Conservation (phyloP, 1,139 yeast species). For the Torulaspora globosa region DNA sequence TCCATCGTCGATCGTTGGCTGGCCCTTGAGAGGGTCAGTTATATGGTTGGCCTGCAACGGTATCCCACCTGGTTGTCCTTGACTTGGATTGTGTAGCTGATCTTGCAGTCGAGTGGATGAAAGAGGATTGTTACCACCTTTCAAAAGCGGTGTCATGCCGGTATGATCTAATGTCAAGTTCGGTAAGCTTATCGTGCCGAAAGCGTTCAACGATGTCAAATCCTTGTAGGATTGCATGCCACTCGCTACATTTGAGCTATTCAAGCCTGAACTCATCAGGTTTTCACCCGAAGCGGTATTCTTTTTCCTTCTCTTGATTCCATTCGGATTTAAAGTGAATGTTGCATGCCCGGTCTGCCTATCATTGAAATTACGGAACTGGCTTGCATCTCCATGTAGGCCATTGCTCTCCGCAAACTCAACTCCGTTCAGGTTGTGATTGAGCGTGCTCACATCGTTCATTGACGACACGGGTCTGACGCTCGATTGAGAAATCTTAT, state of each 20-base stretch:
- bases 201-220: conserved; percentile 16
- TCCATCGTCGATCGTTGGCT: not conserved
- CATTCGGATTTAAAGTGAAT: conserved; percentile 34
- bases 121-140: conserved; percentile 9
- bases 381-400: conserved; percentile 1
- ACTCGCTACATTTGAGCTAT: conserved; percentile 10
- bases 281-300: conserved; percentile 4
- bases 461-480: conserved; percentile 1
- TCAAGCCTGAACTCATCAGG: conserved; percentile 5
- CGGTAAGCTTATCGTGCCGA: conserved; percentile 24
- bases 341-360: conserved; percentile 14
- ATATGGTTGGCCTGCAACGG: not conserved
- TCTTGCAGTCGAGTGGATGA: conserved; percentile 9
- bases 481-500: conserved; percentile 1
- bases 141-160: conserved; percentile 17
- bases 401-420: conserved; percentile 5
- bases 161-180: conserved; percentile 20
- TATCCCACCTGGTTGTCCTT: not conserved
- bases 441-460: conserved; percentile 3
- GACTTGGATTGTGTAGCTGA: conserved; percentile 4
- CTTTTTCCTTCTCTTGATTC: conserved; percentile 31
- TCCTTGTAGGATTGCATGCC: conserved; percentile 15
- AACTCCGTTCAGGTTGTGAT: not conserved
- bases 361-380: conserved; percentile 6
- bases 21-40: not conserved